Evolutionary conservation across 2,329 filamentous ascomycete species (phyloP).

Genomic region (Macroventuria anomochaeta): DNA sequence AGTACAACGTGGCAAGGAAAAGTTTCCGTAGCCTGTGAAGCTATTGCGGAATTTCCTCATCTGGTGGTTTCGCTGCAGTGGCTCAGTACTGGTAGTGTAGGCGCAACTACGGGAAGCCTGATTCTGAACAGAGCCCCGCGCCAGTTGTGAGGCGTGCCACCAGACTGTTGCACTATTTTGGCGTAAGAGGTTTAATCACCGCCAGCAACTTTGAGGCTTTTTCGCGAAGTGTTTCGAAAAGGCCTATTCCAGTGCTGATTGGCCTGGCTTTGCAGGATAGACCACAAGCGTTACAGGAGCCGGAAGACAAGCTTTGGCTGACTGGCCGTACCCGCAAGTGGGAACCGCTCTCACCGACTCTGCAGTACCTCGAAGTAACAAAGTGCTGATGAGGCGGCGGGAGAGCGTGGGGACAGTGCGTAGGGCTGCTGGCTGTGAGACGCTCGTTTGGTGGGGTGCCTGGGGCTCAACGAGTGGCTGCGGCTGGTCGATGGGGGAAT

Average conservation of each 20-base stretch:
- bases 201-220: conserved; percentile 10
- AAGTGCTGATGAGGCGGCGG: conserved; percentile 40
- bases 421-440: conserved; percentile 37
- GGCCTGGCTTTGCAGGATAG: conserved; percentile 4
- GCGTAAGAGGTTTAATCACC: not conserved
- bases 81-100: conserved; percentile 17
- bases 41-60: not conserved
- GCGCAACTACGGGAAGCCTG: conserved; percentile 25
- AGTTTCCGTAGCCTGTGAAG: not conserved
- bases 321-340: conserved; percentile 21
- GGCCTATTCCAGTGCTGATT: conserved; percentile 13
- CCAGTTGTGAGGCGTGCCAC: conserved; percentile 28
- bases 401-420: conserved; percentile 34
- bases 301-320: conserved; percentile 35
- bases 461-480: conserved; percentile 29
- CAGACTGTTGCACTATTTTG: conserved; percentile 14
- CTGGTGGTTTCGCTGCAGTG: conserved; percentile 2
- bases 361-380: conserved; percentile 25
- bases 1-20: not conserved
- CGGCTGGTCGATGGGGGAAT: conserved; percentile 13
- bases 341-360: conserved; percentile 30
- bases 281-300: conserved; percentile 4
- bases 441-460: conserved; percentile 24
- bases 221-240: conserved; percentile 5
- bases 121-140: conserved; percentile 22